Conservation (phyloP, 345 rosid species). For the Eucalyptus polyanthemos region DNA sequence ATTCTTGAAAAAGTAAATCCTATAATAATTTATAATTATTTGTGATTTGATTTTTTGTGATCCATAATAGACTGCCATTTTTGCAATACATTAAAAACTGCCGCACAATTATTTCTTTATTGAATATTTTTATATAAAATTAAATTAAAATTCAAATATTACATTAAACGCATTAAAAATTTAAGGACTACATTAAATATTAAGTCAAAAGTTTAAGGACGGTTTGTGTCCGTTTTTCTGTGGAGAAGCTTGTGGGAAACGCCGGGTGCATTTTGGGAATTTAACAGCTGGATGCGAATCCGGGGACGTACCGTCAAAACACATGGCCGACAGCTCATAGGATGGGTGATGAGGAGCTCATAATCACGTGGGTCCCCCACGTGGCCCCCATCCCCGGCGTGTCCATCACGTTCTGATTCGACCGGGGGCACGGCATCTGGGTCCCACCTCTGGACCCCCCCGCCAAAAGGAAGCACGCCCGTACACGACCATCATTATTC, state of each 20-base stretch:
- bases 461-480: not conserved
- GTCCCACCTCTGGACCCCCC: not conserved
- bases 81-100: fast-evolving
- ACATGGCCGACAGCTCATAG: not conserved
- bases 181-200: too few species aligned
- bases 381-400: not conserved
- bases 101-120: fast-evolving
- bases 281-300: not conserved
- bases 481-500: not conserved
- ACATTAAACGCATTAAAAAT: too few species aligned
- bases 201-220: not conserved
- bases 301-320: not conserved
- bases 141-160: too few species aligned
- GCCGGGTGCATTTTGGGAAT: not conserved
- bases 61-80: fast-evolving
- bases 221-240: not conserved
- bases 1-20: fast-evolving
- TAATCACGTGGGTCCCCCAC: not conserved
- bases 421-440: not conserved
- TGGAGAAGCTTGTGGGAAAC: not conserved
- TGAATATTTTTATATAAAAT: too few species aligned
- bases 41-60: too few species aligned
- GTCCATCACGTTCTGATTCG: not conserved
- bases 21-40: too few species aligned
- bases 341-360: not conserved